Evolutionary conservation across 108 stramenopile genomes (phyloP).

Genomic region (Mayamaea pseudoterrestris): DNA sequence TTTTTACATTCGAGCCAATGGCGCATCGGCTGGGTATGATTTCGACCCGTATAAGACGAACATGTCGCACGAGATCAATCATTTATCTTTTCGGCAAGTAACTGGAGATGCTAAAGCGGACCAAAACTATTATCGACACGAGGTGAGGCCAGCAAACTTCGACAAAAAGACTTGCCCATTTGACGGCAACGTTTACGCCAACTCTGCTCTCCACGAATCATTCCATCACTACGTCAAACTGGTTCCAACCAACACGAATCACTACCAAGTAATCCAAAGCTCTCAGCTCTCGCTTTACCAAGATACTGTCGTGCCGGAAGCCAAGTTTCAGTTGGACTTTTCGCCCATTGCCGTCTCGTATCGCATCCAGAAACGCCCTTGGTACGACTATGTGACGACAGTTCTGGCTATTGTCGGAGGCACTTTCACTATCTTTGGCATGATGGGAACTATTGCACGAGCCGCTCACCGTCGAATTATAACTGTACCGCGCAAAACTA

Average conservation of each 20-base stretch:
- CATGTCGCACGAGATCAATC: conserved; percentile 80
- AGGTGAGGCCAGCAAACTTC: conserved; percentile 14
- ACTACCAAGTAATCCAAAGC: conserved; percentile 47
- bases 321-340: conserved; percentile 72
- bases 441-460: conserved; percentile 40
- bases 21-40: conserved; percentile 62
- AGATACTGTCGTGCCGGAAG: conserved; percentile 51
- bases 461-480: background rate
- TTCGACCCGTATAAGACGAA: conserved; percentile 81
- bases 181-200: conserved; percentile 69
- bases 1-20: conserved; percentile 88
- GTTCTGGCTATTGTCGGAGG: conserved; percentile 91
- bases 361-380: conserved; percentile 16
- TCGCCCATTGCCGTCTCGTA: conserved; percentile 65
- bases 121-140: conserved; percentile 6
- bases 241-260: conserved; percentile 13
- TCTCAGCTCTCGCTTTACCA: conserved; percentile 53
- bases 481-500: too few relatives aligned
- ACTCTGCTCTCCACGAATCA: conserved; percentile 61
- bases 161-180: conserved; percentile 50
- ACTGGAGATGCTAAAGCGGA: conserved; percentile 21
- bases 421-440: conserved; percentile 88
- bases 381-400: conserved; percentile 92
- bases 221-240: conserved; percentile 58
- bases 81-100: conserved; percentile 46